Percentiles rank a stretch among this genome's conserved stretches.
Evolutionary conservation across 1,284 basidiomycete genomes (phyloP).

Genomic region (Marasmius fiardii): DNA sequence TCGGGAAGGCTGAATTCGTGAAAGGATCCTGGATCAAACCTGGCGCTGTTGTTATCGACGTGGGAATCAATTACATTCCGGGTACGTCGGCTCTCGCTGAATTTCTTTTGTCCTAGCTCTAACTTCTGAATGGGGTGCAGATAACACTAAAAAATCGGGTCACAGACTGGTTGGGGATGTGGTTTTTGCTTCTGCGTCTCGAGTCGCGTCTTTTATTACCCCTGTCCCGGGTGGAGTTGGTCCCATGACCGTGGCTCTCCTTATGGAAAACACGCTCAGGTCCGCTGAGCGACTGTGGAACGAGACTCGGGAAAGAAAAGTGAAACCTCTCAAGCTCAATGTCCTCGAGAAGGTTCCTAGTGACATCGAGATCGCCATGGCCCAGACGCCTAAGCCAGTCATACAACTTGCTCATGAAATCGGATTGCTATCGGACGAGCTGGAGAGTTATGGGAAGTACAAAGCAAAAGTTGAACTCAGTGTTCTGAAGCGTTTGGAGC

Average conservation of each 20-base stretch:
- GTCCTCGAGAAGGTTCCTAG: conserved; percentile 86
- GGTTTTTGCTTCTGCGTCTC: conserved; percentile 75
- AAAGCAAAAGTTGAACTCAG: conserved; percentile 97
- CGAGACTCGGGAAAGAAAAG: conserved; percentile 56
- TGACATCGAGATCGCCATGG: conserved; percentile 96
- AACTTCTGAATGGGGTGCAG: conserved; percentile 34
- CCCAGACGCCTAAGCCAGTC: conserved; percentile 92
- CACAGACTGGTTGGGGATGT: conserved; percentile 97
- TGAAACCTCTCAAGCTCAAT: conserved; percentile 80
- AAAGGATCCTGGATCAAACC: conserved; percentile 96
- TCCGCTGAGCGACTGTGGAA: conserved; percentile 85
- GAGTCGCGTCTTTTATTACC: conserved; percentile 87
- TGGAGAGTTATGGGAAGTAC: conserved; percentile 94
- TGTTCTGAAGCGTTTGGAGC: conserved; percentile 81
- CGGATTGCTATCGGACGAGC: conserved; percentile 82
- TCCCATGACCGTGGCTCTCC: conserved; percentile 98
- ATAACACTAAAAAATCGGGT: conserved; percentile 90
- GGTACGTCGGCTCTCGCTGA: conserved; percentile 41
- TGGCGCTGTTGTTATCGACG: conserved; percentile 92
- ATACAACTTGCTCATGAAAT: conserved; percentile 86
- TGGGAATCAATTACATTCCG: conserved; percentile 96
- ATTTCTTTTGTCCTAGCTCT: neutral
- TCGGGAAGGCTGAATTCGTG: conserved; percentile 89
- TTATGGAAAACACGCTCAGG: conserved; percentile 93
- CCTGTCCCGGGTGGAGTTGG: conserved; percentile 99